A percentile compares a stretch with the other conserved stretches of the same genome.
phyloP scores from a whole-genome alignment of 1,284 basidiomycete species.

The Ustilago bromivora region DNA sequence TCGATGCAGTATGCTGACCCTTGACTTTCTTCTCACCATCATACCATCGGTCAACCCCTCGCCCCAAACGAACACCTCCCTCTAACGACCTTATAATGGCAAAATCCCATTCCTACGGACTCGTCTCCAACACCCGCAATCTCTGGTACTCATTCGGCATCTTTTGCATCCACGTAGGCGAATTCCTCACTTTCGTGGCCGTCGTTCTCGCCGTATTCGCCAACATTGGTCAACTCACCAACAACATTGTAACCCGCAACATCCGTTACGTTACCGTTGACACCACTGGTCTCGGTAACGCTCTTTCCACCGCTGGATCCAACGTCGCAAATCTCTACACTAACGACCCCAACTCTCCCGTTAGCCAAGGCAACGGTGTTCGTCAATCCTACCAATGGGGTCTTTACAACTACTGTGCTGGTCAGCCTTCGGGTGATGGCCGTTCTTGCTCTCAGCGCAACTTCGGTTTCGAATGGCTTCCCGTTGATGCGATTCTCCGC shows the following conservation, averaged over 20 bases:
- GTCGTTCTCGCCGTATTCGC: slow-evolving; percentile 62
- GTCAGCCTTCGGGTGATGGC: slow-evolving; percentile 17
- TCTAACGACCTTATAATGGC: slow-evolving; percentile 7
- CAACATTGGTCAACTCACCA: slow-evolving; percentile 64
- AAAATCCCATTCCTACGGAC: slow-evolving; percentile 7
- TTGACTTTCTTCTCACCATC: background rate
- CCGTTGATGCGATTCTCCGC: slow-evolving; percentile 38
- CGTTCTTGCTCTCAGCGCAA: slow-evolving; percentile 37
- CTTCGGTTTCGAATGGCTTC: slow-evolving; percentile 59
- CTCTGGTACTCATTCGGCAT: slow-evolving; percentile 25
- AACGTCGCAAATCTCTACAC: slow-evolving; percentile 52
- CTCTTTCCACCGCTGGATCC: slow-evolving; percentile 24
- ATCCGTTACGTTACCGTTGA: slow-evolving; percentile 56
- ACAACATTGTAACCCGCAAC: slow-evolving; percentile 67
- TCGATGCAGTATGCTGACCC: slow-evolving; percentile 2
- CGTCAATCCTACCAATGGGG: slow-evolving; percentile 59
- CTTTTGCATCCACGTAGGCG: slow-evolving; percentile 53
- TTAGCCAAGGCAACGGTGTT: slow-evolving; percentile 45
- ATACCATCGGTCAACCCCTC: background rate
- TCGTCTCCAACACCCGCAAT: slow-evolving; percentile 13
- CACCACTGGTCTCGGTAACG: slow-evolving; percentile 38
- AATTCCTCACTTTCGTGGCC: slow-evolving; percentile 66
- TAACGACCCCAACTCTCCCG: slow-evolving; percentile 29
- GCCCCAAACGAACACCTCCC: background rate
- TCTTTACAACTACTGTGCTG: slow-evolving; percentile 62